Percentiles rank a stretch among this genome's conserved stretches.
Evolutionary conservation across 805 yeast species (phyloP).

Genomic region (Candida verbasci): DNA sequence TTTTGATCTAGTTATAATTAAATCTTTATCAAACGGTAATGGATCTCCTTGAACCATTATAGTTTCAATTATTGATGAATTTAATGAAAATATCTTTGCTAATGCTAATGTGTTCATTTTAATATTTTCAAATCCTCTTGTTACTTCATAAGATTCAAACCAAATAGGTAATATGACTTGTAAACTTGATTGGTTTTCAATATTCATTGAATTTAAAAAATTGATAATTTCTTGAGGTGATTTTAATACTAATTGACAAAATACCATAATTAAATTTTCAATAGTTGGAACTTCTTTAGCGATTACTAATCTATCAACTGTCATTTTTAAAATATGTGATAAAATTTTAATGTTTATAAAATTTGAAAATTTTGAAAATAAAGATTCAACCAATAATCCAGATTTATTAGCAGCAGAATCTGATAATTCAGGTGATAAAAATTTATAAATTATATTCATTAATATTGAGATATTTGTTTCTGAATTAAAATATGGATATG

Average conservation of each 20-base stretch:
- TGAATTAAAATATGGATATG: slow-evolving; percentile 27
- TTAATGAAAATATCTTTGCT: slow-evolving; percentile 57
- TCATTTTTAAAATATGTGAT: slow-evolving; percentile 64
- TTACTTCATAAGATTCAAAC: slow-evolving; percentile 76
- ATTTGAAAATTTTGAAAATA: slow-evolving; percentile 48
- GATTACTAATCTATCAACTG: slow-evolving; percentile 58
- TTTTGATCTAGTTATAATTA: slow-evolving; percentile 85
- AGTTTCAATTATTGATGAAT: slow-evolving; percentile 46
- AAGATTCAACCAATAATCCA: slow-evolving; percentile 60
- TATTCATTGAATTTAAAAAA: slow-evolving; percentile 41
- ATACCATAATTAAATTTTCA: slow-evolving; percentile 72
- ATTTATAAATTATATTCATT: slow-evolving; percentile 61
- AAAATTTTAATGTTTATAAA: slow-evolving; percentile 37
- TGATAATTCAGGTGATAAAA: slow-evolving; percentile 64
- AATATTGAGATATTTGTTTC: slow-evolving; percentile 33
- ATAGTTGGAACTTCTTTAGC: slow-evolving; percentile 71
- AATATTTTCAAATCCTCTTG: slow-evolving; percentile 74
- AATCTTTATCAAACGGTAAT: slow-evolving; percentile 53
- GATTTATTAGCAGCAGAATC: slow-evolving; percentile 82
- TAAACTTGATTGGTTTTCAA: slow-evolving; percentile 37
- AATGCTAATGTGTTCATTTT: slow-evolving; percentile 66
- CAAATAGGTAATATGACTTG: slow-evolving; percentile 66
- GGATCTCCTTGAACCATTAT: slow-evolving; percentile 75
- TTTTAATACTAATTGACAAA: slow-evolving; percentile 62
- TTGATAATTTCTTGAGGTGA: slow-evolving; percentile 63